Evolutionary conservation across 2,329 filamentous ascomycete species (phyloP), one percentile per base, ranked within the genome.

Genomic region (Colletotrichum siamense): DNA sequence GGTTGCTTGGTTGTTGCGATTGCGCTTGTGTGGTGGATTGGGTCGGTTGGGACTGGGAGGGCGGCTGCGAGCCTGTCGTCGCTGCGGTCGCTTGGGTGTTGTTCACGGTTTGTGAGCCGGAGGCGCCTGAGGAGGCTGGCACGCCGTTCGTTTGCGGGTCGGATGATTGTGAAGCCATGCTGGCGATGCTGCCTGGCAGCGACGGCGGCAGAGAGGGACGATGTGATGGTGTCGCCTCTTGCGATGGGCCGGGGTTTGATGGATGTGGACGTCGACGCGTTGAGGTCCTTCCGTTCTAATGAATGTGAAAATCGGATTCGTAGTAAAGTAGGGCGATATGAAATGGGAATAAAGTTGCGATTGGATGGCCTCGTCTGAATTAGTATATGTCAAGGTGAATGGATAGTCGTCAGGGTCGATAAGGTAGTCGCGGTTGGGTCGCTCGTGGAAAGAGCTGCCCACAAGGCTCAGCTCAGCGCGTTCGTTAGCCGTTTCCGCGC

Each of bases 141-240:
- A 89, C 84, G 77, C 91, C 91, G 81, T 93, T 92, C 12, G 89
- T 86, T 79, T 92, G 90, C 9, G 89, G 85, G 36, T 83, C 81
- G 59, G 82, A 79, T 15, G 80, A 78, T 62, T 83, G 82, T 81
- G 85, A 85, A 18, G 79, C 76, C 77, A 78, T 78, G n/a, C 24
- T 71, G 12, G 55, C 28, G 36, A 18, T 30, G 32, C 44, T 69
- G 34, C 30, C 16, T 24, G 5, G 34, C 44, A 65, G 59, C 65
- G 61, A n/a, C 5, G 13, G 24, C 13, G 34, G 34, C 16, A 26
- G 16, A 57, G 30, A 59, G n/a, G 22, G 59, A 61, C 59, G 59
- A 18, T 36, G 30, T 39, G 44, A 52, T 39, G 49, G 74, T 59
- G 61, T 65, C 26, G 24, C 34, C 71, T 73, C 8, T 59, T 36